Evolutionary conservation across 305 asterid species (phyloP), one percentile per base, ranked within the genome.

Genomic region (Fraxinus nigra): DNA sequence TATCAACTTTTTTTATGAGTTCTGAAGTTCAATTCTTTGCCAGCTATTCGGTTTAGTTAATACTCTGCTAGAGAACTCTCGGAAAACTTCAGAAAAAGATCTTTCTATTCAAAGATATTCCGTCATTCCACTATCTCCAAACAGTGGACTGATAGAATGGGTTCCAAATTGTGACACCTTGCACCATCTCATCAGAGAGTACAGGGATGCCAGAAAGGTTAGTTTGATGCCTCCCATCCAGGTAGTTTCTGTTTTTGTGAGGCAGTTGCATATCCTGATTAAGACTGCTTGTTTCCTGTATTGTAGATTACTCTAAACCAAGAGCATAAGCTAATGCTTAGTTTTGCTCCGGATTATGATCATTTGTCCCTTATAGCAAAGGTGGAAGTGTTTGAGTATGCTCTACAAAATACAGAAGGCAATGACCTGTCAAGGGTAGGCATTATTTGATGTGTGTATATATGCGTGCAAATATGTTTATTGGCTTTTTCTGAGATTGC

Each of bases 321-420:
- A 89, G 99, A 97, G 95, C 98, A 97, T 79, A 97, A 97, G 85
- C 86, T 92, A 81, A 97, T 95, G 99, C 96, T 97, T 79, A 88
- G 97, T 86, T 97, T 97, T 89, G 97, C 98, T 83, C 98, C 98
- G 72, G 97, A 95, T 87, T 97, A 95, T 84, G 99, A 97, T 83
- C 97, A 97, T 86, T 87, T 95, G 88, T 97, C 99, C 9, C 97
- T 97, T 79, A 87, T 97, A 83, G 92, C 98, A 61, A 97, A 97
- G 85, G 99, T 97, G 85, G 98, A 97, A 90, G 99, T 97, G 85
- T 97, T 97, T 86, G 99, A 97, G 89, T 91, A 93, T 76, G 98
- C 99, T 77, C 84, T 94, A 81, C 94, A 94, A 82, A 92, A 95
- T 85, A 97, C 99, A 8, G 99, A 97, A 86, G 99, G 99, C 82